Conservation (phyloP, 257 asterid genomes). For the Avicennia marina region DNA sequence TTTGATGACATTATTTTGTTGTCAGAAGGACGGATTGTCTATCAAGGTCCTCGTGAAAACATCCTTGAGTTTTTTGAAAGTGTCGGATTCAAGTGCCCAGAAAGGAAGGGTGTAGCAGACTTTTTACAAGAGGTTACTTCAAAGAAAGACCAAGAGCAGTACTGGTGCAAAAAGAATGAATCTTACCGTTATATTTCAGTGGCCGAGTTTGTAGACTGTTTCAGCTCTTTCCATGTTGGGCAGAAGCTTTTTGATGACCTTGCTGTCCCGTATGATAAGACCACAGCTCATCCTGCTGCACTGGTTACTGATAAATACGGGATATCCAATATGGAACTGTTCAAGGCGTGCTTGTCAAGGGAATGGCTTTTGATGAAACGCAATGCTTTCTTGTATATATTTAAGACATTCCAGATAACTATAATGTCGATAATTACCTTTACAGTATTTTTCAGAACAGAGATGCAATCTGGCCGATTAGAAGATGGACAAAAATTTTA, state of each 20-base stretch:
- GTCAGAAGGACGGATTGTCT: conserved; percentile 73
- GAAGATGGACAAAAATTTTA: conserved; percentile 74
- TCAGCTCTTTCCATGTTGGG: conserved; percentile 70
- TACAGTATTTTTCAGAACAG: conserved; percentile 84
- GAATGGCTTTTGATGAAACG: conserved; percentile 91
- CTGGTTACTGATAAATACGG: conserved; percentile 80
- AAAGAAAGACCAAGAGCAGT: conserved; percentile 79
- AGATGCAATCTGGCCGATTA: conserved; percentile 66
- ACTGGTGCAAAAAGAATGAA: conserved; percentile 71
- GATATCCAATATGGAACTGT: conserved; percentile 71
- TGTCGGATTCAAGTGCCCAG: conserved; percentile 90
- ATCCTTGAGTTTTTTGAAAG: conserved; percentile 74
- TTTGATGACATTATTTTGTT: conserved; percentile 82
- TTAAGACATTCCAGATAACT: conserved; percentile 85
- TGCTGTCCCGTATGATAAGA: conserved; percentile 60
- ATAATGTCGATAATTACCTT: conserved; percentile 80
- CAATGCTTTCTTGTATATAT: conserved; percentile 72
- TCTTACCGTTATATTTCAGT: conserved; percentile 63
- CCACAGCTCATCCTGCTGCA: conserved; percentile 87
- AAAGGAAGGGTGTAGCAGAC: conserved; percentile 91
- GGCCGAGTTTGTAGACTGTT: conserved; percentile 56
- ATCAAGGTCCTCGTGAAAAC: conserved; percentile 91
- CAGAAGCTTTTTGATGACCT: conserved; percentile 60
- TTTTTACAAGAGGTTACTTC: conserved; percentile 96
- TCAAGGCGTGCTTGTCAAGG: conserved; percentile 74